A percentile compares a stretch with the other conserved stretches of the same genome.
These are phyloP conservation scores for Pichia deserticola DNA, from an alignment of 805 yeast genomes.

Conservation along the genomic window DNA sequence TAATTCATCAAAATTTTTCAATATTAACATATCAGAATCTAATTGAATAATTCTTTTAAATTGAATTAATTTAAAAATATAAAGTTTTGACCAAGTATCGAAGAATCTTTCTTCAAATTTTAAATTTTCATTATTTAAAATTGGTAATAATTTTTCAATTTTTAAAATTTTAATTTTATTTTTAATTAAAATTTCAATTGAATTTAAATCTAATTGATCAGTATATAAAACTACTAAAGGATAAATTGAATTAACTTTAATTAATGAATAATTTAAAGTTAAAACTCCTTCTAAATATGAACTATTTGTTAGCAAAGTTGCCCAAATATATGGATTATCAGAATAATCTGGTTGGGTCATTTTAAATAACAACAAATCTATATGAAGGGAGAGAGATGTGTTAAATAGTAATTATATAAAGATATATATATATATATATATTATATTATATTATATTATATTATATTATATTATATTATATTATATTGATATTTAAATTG, in stretches of 20 bases:
- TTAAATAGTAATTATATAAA: background rate
- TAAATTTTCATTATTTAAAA: constrained; percentile 30
- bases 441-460: no score
- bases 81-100: constrained; percentile 58
- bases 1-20: constrained; percentile 52
- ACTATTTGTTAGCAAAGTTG: constrained; percentile 47
- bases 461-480: no score
- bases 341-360: background rate
- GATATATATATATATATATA: no score
- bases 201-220: constrained; percentile 33
- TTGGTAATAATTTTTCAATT: constrained; percentile 39
- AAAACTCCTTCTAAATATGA: constrained; percentile 45
- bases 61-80: constrained; percentile 43
- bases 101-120: constrained; percentile 45
- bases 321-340: constrained; percentile 36
- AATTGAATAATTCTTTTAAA: constrained; percentile 48
- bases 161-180: constrained; percentile 36
- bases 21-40: constrained; percentile 54
- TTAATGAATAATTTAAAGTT: constrained; percentile 42
- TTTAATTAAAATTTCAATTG: constrained; percentile 32
- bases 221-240: constrained; percentile 50
- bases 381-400: background rate
- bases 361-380: background rate
- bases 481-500: no score
- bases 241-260: constrained; percentile 36